phyloP scores from a whole-genome alignment of 129 eudicot genomes.

The Flaveria brownii region DNA sequence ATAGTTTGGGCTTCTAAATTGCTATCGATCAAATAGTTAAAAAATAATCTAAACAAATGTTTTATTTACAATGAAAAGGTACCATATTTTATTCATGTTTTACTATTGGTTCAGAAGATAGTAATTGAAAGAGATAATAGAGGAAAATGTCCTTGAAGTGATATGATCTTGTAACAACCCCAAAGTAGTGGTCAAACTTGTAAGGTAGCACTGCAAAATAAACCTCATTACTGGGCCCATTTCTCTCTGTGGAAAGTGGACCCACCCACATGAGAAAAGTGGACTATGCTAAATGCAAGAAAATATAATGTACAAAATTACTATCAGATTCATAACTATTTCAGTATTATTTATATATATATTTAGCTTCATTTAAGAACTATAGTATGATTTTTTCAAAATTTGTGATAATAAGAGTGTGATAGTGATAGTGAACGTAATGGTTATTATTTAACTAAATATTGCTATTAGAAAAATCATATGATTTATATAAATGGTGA shows the following conservation, averaged over 20 bases:
- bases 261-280: conserved; percentile 43
- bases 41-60: not conserved
- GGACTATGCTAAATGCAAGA: conserved; percentile 28
- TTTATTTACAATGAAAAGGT: not conserved
- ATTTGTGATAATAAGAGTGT: too few species aligned
- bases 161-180: conserved; percentile 43
- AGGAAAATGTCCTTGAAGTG: conserved; percentile 29
- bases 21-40: too few species aligned
- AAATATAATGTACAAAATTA: conserved; percentile 22
- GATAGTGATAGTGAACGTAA: too few species aligned
- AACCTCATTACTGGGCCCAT: conserved; percentile 40
- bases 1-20: too few species aligned
- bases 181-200: conserved; percentile 49
- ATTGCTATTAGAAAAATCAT: not conserved
- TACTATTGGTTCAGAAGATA: not conserved
- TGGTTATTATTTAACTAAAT: too few species aligned
- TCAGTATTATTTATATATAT: not conserved
- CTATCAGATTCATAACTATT: not conserved
- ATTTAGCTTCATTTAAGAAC: too few species aligned
- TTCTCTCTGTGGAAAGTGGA: conserved; percentile 30
- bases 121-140: conserved; percentile 1
- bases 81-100: not conserved
- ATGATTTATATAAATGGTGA: not conserved
- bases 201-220: conserved; percentile 44
- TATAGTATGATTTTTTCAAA: too few species aligned